Percentiles rank a stretch among this genome's conserved stretches.
Conservation (phyloP, 805 yeast genomes). For the Kazachstania taianensis region DNA sequence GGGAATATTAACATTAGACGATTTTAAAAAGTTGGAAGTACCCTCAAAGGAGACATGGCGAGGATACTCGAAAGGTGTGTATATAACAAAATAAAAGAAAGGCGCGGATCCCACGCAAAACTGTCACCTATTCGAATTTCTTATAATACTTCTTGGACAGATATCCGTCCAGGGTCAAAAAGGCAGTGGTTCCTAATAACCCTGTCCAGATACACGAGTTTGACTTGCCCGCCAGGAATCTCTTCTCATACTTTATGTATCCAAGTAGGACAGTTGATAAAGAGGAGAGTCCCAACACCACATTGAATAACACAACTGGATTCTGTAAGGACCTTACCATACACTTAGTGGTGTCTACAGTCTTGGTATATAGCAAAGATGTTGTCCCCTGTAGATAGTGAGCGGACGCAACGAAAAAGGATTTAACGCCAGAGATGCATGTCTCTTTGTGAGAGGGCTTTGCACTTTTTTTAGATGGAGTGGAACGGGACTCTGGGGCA, state of each 20-base stretch:
- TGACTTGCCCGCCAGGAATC: constrained; percentile 33
- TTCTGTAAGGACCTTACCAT: constrained; percentile 32
- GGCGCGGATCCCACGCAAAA: no score
- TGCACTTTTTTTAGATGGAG: no score
- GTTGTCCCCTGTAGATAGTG: not conserved
- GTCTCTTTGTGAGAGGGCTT: not conserved
- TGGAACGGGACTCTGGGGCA: not conserved
- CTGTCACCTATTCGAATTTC: no score
- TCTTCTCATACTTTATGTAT: constrained; percentile 40
- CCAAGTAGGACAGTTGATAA: constrained; percentile 40
- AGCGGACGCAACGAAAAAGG: not conserved
- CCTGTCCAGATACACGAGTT: constrained; percentile 41
- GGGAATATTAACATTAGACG: no score
- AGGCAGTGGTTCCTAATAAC: constrained; percentile 44
- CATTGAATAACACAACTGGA: constrained; percentile 51
- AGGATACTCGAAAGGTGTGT: no score
- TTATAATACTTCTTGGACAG: constrained; percentile 46
- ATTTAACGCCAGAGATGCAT: not conserved
- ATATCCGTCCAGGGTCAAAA: constrained; percentile 44
- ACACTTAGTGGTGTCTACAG: not conserved
- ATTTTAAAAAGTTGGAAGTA: no score
- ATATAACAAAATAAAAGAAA: no score
- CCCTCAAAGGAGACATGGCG: no score
- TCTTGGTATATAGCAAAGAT: not conserved
- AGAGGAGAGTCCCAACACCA: constrained; percentile 39